phyloP scores from a whole-genome alignment of 2,329 filamentous ascomycete species.

The Ophiostoma australiae region DNA sequence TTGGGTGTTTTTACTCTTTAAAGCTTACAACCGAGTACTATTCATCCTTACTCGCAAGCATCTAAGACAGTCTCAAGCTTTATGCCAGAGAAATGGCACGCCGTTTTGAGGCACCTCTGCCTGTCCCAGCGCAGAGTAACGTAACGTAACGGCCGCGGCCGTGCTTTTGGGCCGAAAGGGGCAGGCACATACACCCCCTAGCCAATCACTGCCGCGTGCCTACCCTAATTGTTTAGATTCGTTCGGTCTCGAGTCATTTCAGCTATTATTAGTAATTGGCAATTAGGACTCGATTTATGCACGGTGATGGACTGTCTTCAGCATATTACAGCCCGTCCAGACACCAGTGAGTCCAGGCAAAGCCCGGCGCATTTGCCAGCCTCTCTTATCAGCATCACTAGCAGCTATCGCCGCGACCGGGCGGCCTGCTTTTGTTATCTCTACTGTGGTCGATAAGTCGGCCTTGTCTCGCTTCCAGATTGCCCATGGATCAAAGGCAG shows the following conservation, averaged over 20 bases:
- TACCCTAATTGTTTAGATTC: conserved; percentile 2
- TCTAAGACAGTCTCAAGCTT: not conserved
- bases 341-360: not conserved
- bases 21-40: not conserved
- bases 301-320: not conserved
- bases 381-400: conserved; percentile 4
- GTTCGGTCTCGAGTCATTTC: conserved; percentile 8
- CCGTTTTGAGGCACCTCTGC: not conserved
- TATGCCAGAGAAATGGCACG: not conserved
- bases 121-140: conserved; percentile 14
- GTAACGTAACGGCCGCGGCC: conserved; percentile 25
- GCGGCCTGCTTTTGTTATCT: not conserved
- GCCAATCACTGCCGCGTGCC: conserved; percentile 19
- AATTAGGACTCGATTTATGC: not conserved
- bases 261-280: conserved; percentile 10
- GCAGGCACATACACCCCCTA: not conserved
- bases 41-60: not conserved
- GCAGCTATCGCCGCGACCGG: not conserved
- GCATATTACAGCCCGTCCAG: not conserved
- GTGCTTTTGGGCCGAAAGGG: conserved; percentile 16
- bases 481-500: not conserved
- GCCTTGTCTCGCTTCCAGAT: not conserved
- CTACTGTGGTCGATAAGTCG: not conserved
- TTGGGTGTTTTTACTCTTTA: too few relatives aligned
- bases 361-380: not conserved